Percentiles rank a stretch among this genome's conserved stretches.
Evolutionary conservation across 176 grass and related monocot genomes (phyloP).

Genomic region (Dendrocalamus sinicus): DNA sequence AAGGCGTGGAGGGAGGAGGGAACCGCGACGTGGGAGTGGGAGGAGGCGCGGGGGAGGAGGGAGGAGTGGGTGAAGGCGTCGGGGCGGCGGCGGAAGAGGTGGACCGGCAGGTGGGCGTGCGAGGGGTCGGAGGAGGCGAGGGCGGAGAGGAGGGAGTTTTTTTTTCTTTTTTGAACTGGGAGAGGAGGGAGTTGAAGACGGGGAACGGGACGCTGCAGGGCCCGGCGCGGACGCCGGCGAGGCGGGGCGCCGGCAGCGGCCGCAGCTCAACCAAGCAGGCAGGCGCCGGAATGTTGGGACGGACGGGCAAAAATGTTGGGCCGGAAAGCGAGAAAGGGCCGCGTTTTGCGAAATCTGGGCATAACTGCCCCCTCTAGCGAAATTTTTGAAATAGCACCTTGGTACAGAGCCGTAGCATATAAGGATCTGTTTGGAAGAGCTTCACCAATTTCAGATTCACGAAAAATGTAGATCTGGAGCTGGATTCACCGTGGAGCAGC

Average conservation of each 20-base stretch:
- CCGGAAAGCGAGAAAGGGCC: too few relatives aligned
- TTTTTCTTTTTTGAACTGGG: too few relatives aligned
- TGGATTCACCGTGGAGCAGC: too few relatives aligned
- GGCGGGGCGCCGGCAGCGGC: constrained; percentile 24
- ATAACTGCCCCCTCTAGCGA: too few relatives aligned
- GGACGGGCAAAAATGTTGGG: too few relatives aligned
- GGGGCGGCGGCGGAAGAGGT: constrained; percentile 53
- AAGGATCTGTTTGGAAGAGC: too few relatives aligned
- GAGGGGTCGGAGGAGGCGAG: constrained; percentile 30
- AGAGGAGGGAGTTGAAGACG: constrained; percentile 56
- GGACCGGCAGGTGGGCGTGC: constrained; percentile 48
- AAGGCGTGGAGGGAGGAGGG: constrained; percentile 36
- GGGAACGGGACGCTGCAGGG: constrained; percentile 44
- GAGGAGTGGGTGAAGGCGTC: constrained; percentile 52
- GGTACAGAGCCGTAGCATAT: too few relatives aligned
- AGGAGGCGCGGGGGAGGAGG: constrained; percentile 12
- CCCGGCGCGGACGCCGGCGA: constrained; percentile 37
- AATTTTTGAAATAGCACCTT: too few relatives aligned
- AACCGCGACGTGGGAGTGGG: not conserved
- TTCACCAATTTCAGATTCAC: too few relatives aligned
- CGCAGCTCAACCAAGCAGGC: constrained; percentile 11
- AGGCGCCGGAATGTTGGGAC: too few relatives aligned
- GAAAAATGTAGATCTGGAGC: too few relatives aligned
- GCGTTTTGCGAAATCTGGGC: too few relatives aligned
- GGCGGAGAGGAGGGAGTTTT: constrained; percentile 51